phyloP scores from a whole-genome alignment of 768 basidiomycete species.

The Mrakia blollopis region DNA sequence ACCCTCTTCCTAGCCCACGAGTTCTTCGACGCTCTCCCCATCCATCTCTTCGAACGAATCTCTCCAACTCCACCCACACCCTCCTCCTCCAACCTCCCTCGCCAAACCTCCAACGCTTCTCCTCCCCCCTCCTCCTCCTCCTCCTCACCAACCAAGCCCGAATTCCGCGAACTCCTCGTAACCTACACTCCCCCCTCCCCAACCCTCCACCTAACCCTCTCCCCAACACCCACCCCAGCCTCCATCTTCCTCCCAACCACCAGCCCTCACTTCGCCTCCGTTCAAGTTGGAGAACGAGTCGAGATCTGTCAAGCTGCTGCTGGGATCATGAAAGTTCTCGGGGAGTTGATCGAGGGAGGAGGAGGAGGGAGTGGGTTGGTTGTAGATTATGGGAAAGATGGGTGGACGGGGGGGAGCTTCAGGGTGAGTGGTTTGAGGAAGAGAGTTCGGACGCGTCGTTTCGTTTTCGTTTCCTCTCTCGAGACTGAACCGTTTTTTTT shows the following conservation, averaged over 20 bases:
- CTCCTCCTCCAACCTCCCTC: not conserved
- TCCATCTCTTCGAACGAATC: slow-evolving; percentile 76
- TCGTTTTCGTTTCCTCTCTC: slow-evolving; percentile 1
- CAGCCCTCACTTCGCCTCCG: slow-evolving; percentile 62
- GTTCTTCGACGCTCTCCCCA: slow-evolving; percentile 93
- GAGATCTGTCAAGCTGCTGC: slow-evolving; percentile 75
- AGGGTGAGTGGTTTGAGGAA: slow-evolving; percentile 55
- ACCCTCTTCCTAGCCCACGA: slow-evolving; percentile 92
- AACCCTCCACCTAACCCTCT: slow-evolving; percentile 28
- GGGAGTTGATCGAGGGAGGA: slow-evolving; percentile 53
- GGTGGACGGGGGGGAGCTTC: slow-evolving; percentile 66
- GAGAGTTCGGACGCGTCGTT: not conserved
- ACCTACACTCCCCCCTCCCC: slow-evolving; percentile 25
- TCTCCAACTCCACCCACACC: slow-evolving; percentile 31
- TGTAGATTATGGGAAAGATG: slow-evolving; percentile 80
- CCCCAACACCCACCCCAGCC: slow-evolving; percentile 8
- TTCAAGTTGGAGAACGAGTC: slow-evolving; percentile 66
- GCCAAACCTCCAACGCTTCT: not conserved
- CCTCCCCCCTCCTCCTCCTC: not conserved
- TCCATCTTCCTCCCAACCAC: slow-evolving; percentile 43
- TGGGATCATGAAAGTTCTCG: slow-evolving; percentile 63
- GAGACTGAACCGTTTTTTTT: too few species aligned
- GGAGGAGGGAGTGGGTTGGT: slow-evolving; percentile 59
- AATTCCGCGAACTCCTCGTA: slow-evolving; percentile 31
- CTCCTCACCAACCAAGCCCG: not conserved